Percentiles rank a stretch among this genome's conserved stretches.
phyloP scores from a whole-genome alignment of 805 yeast species.

The Yarrowia sp. region DNA sequence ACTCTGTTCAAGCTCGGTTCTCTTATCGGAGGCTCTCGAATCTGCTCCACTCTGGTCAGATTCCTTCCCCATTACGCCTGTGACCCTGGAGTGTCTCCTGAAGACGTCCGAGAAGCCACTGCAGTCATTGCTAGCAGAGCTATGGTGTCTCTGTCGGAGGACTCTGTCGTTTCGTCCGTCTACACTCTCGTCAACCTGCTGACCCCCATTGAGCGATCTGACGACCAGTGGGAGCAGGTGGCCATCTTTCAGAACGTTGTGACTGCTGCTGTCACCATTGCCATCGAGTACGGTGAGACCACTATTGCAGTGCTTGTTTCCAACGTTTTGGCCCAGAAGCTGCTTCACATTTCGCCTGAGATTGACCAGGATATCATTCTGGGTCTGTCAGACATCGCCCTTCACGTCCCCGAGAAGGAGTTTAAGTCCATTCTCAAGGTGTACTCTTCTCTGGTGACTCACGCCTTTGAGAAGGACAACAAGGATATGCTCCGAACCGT shows the following conservation, averaged over 20 bases:
- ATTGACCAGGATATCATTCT: constrained; percentile 57
- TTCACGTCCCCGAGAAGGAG: constrained; percentile 60
- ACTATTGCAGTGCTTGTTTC: constrained; percentile 73
- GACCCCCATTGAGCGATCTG: constrained; percentile 40
- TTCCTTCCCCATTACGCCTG: constrained; percentile 45
- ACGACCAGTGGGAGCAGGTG: constrained; percentile 28
- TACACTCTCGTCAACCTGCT: constrained; percentile 78
- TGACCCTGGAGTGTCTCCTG: constrained; percentile 48
- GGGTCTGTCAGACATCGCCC: constrained; percentile 63
- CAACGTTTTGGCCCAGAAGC: constrained; percentile 77
- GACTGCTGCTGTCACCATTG: constrained; percentile 61
- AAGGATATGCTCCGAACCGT: constrained; percentile 33
- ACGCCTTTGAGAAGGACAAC: constrained; percentile 46
- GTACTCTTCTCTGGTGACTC: constrained; percentile 38
- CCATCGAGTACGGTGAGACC: constrained; percentile 62
- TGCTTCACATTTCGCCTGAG: constrained; percentile 44
- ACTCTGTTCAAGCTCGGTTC: constrained; percentile 56
- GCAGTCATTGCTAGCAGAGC: constrained; percentile 57
- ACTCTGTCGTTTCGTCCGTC: constrained; percentile 75
- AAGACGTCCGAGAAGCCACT: constrained; percentile 52
- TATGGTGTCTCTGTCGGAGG: constrained; percentile 67
- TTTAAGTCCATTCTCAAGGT: constrained; percentile 59
- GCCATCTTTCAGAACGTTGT: constrained; percentile 61
- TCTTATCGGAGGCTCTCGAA: constrained; percentile 43
- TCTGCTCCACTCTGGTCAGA: constrained; percentile 37